These are phyloP conservation scores for Mucor saturninus DNA, from an alignment of 371 early-diverging fungal genomes.

Conservation along the genomic window DNA sequence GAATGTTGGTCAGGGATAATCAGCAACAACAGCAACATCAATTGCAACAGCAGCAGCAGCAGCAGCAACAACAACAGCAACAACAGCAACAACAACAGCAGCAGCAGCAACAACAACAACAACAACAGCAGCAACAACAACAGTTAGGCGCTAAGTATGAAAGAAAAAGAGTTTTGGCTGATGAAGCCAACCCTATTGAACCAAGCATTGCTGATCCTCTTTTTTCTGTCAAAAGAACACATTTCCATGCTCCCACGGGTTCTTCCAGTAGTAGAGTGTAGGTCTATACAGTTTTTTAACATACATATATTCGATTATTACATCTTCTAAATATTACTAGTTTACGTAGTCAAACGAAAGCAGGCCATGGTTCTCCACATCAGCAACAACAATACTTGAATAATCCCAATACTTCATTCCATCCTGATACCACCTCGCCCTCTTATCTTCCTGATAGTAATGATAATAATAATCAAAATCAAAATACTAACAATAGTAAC, in stretches of 20 bases:
- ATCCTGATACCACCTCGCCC: conserved; percentile 17
- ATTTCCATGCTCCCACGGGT: conserved; percentile 27
- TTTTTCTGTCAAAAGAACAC: conserved; percentile 35
- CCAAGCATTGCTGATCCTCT: conserved; percentile 40
- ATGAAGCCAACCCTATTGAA: conserved; percentile 29
- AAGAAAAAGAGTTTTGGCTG: conserved; percentile 32
- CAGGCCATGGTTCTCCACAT: conserved; percentile 21
- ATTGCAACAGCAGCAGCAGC: conserved; percentile 1
- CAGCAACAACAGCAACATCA: conserved; percentile 11
- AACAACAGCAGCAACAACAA: conserved; percentile 17
- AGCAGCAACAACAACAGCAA: conserved; percentile 3
- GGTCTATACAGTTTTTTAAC: conserved; percentile 3
- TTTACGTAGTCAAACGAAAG: conserved; percentile 45
- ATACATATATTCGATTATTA: neutral
- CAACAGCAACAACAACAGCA: conserved; percentile 11
- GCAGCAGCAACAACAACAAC: conserved; percentile 14
- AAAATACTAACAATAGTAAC: conserved; percentile 7
- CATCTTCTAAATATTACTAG: conserved; percentile 19
- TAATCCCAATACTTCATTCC: conserved; percentile 6
- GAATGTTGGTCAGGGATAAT: conserved; percentile 43
- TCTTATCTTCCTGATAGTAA: conserved; percentile 6
- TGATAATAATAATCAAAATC: conserved; percentile 11
- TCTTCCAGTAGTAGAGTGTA: conserved; percentile 43
- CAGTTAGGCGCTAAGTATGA: conserved; percentile 41
- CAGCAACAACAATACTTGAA: conserved; percentile 17